A percentile compares a stretch with the other conserved stretches of the same genome.
phyloP scores from a whole-genome alignment of 352 stramenopile genomes.

The Aphanomyces invadans region DNA sequence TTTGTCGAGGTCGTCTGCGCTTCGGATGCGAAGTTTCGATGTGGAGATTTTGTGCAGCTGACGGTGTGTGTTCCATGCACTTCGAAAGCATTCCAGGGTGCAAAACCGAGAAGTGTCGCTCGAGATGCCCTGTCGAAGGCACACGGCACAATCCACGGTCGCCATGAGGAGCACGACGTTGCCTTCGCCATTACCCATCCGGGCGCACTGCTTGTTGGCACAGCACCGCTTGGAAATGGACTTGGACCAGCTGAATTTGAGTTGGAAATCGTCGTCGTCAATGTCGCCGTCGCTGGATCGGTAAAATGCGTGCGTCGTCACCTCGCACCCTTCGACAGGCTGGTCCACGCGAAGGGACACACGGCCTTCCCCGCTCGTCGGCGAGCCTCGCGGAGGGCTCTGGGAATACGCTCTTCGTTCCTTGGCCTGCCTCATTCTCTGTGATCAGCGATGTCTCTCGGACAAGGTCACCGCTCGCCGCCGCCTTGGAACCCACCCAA shows the following conservation, averaged over 20 bases:
- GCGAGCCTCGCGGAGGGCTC: conserved; percentile 44
- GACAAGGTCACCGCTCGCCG: not conserved
- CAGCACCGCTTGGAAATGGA: conserved; percentile 48
- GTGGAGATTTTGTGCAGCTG: conserved; percentile 40
- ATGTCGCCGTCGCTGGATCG: conserved; percentile 58
- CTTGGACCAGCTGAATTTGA: conserved; percentile 63
- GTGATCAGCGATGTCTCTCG: no score
- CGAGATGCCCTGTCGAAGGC: conserved; percentile 52
- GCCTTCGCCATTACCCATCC: conserved; percentile 37
- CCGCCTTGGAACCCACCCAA: not conserved
- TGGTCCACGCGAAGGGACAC: conserved; percentile 71
- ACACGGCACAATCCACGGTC: conserved; percentile 65
- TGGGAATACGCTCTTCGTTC: conserved; percentile 6
- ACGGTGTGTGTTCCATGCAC: conserved; percentile 60
- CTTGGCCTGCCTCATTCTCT: not conserved
- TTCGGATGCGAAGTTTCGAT: conserved; percentile 24
- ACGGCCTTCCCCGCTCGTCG: conserved; percentile 51
- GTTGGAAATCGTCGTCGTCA: conserved; percentile 58
- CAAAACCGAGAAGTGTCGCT: conserved; percentile 65
- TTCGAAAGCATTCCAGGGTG: conserved; percentile 53
- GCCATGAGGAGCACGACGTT: conserved; percentile 65
- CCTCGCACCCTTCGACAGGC: conserved; percentile 53
- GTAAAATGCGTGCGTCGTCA: conserved; percentile 76
- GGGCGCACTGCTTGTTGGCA: conserved; percentile 50
- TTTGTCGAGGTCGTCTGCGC: conserved; percentile 24